These are phyloP conservation scores for Mycena vulgaris DNA, from an alignment of 768 basidiomycete genomes.

Conservation along the genomic window DNA sequence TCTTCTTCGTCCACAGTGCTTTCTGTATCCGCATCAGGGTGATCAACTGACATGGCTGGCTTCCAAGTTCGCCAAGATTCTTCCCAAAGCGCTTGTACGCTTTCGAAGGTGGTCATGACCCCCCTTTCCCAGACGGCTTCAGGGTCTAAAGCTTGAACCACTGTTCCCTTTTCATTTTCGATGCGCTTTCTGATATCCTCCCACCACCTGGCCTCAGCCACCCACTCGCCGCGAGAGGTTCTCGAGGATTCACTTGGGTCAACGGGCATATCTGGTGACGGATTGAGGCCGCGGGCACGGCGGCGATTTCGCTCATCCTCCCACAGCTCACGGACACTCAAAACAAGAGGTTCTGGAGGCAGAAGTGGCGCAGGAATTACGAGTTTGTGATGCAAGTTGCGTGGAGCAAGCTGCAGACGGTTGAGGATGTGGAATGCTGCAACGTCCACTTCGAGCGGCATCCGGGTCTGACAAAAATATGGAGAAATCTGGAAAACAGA, in stretches of 20 bases:
- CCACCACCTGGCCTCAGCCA: conserved; percentile 83
- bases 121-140: conserved; percentile 73
- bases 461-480: conserved; percentile 75
- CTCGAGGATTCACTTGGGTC: conserved; percentile 78
- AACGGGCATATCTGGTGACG: conserved; percentile 81
- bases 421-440: conserved; percentile 90
- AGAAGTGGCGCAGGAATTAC: conserved; percentile 71
- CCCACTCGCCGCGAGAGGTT: conserved; percentile 74
- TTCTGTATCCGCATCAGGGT: conserved; percentile 35
- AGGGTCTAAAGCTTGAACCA: conserved; percentile 3
- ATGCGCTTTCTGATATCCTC: conserved; percentile 78
- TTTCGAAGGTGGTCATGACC: conserved; percentile 93
- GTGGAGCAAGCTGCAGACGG: conserved; percentile 73
- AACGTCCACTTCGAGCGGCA: conserved; percentile 87
- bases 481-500: conserved; percentile 65
- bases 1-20: conserved; percentile 32
- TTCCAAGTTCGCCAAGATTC: conserved; percentile 71
- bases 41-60: conserved; percentile 50
- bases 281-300: conserved; percentile 72
- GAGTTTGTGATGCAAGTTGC: conserved; percentile 77
- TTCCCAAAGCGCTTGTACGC: conserved; percentile 90
- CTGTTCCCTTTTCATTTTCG: conserved; percentile 56
- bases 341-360: conserved; percentile 81
- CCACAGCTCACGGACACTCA: conserved; percentile 95
- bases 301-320: conserved; percentile 93